phyloP scores from a whole-genome alignment of 1,139 yeast genomes.

The Nakaseomyces glabratus region DNA sequence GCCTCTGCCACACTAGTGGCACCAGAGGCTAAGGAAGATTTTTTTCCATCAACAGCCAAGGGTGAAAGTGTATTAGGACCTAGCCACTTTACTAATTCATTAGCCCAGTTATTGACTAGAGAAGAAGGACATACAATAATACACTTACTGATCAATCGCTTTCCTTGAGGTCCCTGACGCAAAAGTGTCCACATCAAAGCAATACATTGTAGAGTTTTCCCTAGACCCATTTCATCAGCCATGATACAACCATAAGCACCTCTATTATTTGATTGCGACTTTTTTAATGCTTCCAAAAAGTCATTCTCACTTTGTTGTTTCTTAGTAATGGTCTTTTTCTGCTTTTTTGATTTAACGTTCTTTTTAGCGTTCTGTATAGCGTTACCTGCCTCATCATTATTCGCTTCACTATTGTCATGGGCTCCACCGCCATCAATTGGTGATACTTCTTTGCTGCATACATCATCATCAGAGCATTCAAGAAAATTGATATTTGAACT shows the following conservation, averaged over 20 bases:
- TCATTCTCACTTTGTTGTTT: slow-evolving; percentile 8
- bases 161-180: slow-evolving; percentile 85
- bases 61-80: slow-evolving; percentile 88
- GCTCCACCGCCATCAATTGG: background rate
- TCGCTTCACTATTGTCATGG: slow-evolving; percentile 1
- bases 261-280: slow-evolving; percentile 38
- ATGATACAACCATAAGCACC: slow-evolving; percentile 92
- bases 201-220: slow-evolving; percentile 90
- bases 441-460: slow-evolving; percentile 2
- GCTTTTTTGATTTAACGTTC: slow-evolving; percentile 3
- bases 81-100: slow-evolving; percentile 90
- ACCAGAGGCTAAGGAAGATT: slow-evolving; percentile 26
- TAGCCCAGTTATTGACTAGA: slow-evolving; percentile 94
- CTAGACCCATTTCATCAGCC: slow-evolving; percentile 99
- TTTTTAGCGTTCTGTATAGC: background rate
- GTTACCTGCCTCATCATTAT: slow-evolving; percentile 5
- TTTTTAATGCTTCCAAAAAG: slow-evolving; percentile 8
- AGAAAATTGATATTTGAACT: slow-evolving; percentile 5
- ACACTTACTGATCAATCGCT: slow-evolving; percentile 75
- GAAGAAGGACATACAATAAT: slow-evolving; percentile 95
- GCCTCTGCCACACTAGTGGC: slow-evolving; percentile 55
- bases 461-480: background rate
- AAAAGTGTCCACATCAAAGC: slow-evolving; percentile 90
- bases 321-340: slow-evolving; percentile 1
- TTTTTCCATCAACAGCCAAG: slow-evolving; percentile 84